Evolutionary conservation across 1,139 yeast species (phyloP).

Genomic region (Pichia sp.): DNA sequence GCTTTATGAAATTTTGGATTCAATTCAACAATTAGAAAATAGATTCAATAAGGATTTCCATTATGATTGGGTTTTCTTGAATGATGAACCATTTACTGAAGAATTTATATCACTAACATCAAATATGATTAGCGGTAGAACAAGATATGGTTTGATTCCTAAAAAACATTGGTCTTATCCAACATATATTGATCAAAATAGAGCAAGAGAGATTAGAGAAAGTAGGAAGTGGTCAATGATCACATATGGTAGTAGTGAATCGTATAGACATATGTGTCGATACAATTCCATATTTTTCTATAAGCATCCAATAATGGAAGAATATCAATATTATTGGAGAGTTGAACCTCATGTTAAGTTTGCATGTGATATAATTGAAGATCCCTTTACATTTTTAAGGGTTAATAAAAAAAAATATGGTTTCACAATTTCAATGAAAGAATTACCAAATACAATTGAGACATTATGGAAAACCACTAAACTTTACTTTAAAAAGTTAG

Average conservation of each 20-base stretch:
- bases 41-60: constrained; percentile 46
- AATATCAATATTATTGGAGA: constrained; percentile 45
- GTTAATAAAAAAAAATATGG: constrained; percentile 47
- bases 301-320: constrained; percentile 33
- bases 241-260: constrained; percentile 49
- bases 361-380: constrained; percentile 49
- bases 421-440: constrained; percentile 49
- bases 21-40: constrained; percentile 46
- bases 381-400: constrained; percentile 46
- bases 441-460: constrained; percentile 44
- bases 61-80: constrained; percentile 58
- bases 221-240: constrained; percentile 38
- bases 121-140: constrained; percentile 49
- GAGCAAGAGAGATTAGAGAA: constrained; percentile 47
- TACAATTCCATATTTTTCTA: constrained; percentile 51
- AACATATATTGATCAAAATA: constrained; percentile 50
- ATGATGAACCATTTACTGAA: constrained; percentile 46
- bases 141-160: constrained; percentile 60
- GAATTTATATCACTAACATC: constrained; percentile 40
- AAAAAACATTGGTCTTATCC: constrained; percentile 70
- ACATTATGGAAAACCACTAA: constrained; percentile 37
- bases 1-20: constrained; percentile 37
- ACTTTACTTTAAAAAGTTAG: constrained; percentile 42
- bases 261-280: constrained; percentile 59
- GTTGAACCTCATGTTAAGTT: constrained; percentile 54